Conservation (phyloP, 2,329 filamentous ascomycete species). For the Epichloe sp. region DNA sequence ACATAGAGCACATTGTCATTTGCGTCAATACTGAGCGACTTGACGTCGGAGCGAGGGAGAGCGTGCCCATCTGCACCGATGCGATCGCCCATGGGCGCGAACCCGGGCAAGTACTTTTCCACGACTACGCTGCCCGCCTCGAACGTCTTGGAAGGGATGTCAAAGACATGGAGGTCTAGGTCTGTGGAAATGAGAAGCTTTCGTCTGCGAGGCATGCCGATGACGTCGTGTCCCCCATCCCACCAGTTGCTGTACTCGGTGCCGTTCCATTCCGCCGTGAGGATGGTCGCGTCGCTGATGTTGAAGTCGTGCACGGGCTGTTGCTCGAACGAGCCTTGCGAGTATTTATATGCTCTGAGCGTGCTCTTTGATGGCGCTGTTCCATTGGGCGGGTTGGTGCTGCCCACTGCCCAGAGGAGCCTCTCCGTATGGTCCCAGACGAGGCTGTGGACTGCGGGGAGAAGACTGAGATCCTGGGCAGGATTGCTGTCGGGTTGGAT, state of each 20-base stretch:
- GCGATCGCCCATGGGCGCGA: neutral
- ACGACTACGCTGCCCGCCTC: neutral
- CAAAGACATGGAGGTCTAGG: neutral
- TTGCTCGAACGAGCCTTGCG: neutral
- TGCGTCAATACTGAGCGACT: neutral
- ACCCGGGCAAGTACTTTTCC: neutral
- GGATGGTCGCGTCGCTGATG: neutral
- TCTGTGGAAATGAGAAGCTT: conserved; percentile 2
- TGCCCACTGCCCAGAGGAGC: conserved; percentile 1
- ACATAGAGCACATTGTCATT: neutral
- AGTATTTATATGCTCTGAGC: conserved; percentile 1
- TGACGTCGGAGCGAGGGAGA: conserved; percentile 2
- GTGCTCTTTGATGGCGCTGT: neutral
- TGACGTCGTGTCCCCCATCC: conserved; percentile 1
- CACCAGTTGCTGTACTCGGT: conserved; percentile 1
- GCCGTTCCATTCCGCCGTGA: conserved; percentile 1
- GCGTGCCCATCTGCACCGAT: neutral
- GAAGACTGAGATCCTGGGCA: neutral
- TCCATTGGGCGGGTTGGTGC: neutral
- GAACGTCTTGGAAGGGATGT: neutral
- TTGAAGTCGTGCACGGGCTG: neutral
- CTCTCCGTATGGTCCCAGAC: neutral
- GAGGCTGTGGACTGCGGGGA: neutral
- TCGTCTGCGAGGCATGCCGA: neutral
- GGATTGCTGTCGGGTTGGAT: neutral